These are phyloP conservation scores for Garcia nutans DNA, from an alignment of 345 rosid species.

Conservation along the genomic window DNA sequence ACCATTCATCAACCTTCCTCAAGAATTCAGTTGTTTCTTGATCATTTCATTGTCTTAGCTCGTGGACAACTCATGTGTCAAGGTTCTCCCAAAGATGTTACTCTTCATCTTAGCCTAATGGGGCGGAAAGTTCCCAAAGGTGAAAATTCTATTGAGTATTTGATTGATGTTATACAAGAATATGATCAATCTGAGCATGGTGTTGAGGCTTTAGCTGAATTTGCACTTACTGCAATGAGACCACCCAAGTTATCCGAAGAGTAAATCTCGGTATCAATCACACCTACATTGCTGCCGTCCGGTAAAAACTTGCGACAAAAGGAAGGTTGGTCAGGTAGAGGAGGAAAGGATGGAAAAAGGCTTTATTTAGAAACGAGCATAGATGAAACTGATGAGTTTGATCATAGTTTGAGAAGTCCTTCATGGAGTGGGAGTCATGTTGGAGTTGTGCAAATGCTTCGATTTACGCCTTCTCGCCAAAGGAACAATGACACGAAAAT, in stretches of 20 bases:
- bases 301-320: slow-evolving; percentile 10
- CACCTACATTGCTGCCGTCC: neutral
- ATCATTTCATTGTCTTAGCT: slow-evolving; percentile 60
- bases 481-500: slow-evolving; percentile 24
- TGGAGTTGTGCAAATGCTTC: slow-evolving; percentile 44
- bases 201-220: slow-evolving; percentile 52
- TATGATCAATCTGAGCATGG: slow-evolving; percentile 58
- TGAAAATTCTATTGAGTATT: slow-evolving; percentile 53
- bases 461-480: slow-evolving; percentile 46
- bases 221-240: slow-evolving; percentile 48
- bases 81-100: slow-evolving; percentile 54
- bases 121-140: slow-evolving; percentile 57
- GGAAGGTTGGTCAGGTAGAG: neutral
- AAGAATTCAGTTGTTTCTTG: slow-evolving; percentile 53
- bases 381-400: slow-evolving; percentile 31
- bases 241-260: slow-evolving; percentile 44
- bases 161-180: slow-evolving; percentile 60
- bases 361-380: slow-evolving; percentile 28
- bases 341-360: slow-evolving; percentile 23
- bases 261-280: slow-evolving; percentile 33
- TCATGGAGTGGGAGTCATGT: slow-evolving; percentile 51
- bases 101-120: slow-evolving; percentile 51
- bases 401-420: slow-evolving; percentile 53
- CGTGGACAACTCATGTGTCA: slow-evolving; percentile 71
- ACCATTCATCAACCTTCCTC: slow-evolving; percentile 71